Percentiles rank a stretch among this genome's conserved stretches.
Conservation (phyloP, 169 alveolate genomes). For the Cystoisospora suis region DNA sequence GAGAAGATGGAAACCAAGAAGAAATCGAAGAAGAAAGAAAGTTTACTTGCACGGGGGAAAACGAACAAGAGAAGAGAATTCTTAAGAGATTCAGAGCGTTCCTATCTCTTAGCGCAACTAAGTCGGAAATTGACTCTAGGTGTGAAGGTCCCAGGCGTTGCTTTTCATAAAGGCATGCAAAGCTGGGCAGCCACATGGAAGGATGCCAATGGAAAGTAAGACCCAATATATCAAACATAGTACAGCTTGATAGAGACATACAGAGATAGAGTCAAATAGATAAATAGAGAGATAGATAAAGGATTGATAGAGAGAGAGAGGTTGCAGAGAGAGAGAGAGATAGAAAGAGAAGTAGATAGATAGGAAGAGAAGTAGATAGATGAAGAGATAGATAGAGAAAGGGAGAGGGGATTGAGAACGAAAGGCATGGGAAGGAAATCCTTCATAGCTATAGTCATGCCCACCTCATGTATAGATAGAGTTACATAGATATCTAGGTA, state of each 20-base stretch:
- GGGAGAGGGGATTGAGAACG: no score
- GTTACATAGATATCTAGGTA: background rate
- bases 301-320: no score
- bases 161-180: slow-evolving; percentile 40
- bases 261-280: background rate
- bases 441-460: background rate
- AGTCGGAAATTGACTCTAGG: slow-evolving; percentile 13
- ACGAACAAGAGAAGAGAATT: no score
- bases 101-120: background rate
- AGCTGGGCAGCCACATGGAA: slow-evolving; percentile 50
- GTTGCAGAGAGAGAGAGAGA: no score
- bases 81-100: background rate
- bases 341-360: no score
- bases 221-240: background rate
- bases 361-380: no score
- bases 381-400: no score
- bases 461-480: background rate
- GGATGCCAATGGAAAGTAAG: slow-evolving; percentile 2
- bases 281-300: background rate
- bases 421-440: no score
- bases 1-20: background rate
- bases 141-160: slow-evolving; percentile 40
- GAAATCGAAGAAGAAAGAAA: background rate
- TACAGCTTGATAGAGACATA: background rate
- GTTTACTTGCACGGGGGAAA: background rate